Evolutionary conservation across 371 early-diverging fungal genomes (phyloP).

Genomic region (Syncephalastrum monosporum): DNA sequence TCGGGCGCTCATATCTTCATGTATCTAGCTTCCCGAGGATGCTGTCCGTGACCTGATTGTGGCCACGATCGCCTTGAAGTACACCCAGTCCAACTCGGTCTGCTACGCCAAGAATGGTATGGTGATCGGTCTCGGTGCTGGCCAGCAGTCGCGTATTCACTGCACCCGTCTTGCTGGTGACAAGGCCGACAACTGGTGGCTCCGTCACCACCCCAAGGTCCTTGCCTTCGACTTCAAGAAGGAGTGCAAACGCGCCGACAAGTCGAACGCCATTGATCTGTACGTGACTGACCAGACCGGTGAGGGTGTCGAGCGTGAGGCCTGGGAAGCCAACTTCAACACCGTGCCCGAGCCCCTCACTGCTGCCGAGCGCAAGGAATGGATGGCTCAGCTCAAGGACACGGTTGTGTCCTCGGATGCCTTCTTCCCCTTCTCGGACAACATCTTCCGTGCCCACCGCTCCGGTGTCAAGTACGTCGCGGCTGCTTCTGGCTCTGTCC

Average conservation of each 20-base stretch:
- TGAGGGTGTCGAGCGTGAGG: slow-evolving; percentile 72
- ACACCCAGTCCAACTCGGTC: slow-evolving; percentile 97
- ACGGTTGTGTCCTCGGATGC: slow-evolving; percentile 93
- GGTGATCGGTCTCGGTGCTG: slow-evolving; percentile 98
- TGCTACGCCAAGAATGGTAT: slow-evolving; percentile 97
- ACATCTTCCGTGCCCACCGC: slow-evolving; percentile 83
- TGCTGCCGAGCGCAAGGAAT: slow-evolving; percentile 75
- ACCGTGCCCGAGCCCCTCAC: slow-evolving; percentile 79
- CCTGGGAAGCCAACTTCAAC: slow-evolving; percentile 82
- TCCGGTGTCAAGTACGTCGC: slow-evolving; percentile 90
- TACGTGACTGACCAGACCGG: slow-evolving; percentile 88
- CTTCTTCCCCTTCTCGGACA: slow-evolving; percentile 98
- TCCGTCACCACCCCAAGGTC: slow-evolving; percentile 93
- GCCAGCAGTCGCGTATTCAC: slow-evolving; percentile 97
- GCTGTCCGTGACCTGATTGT: slow-evolving; percentile 88
- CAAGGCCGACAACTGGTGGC: slow-evolving; percentile 98
- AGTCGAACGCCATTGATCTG: slow-evolving; percentile 95
- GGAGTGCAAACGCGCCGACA: slow-evolving; percentile 90
- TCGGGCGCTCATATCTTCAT: slow-evolving; percentile 4
- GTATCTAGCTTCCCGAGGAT: slow-evolving; percentile 56
- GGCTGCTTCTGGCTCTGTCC: slow-evolving; percentile 89
- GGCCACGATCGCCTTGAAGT: slow-evolving; percentile 96
- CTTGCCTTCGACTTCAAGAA: slow-evolving; percentile 83
- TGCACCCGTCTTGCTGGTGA: slow-evolving; percentile 98
- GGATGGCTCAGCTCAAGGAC: slow-evolving; percentile 68